phyloP scores from a whole-genome alignment of 169 alveolate genomes.

The Plasmodium vivax region DNA sequence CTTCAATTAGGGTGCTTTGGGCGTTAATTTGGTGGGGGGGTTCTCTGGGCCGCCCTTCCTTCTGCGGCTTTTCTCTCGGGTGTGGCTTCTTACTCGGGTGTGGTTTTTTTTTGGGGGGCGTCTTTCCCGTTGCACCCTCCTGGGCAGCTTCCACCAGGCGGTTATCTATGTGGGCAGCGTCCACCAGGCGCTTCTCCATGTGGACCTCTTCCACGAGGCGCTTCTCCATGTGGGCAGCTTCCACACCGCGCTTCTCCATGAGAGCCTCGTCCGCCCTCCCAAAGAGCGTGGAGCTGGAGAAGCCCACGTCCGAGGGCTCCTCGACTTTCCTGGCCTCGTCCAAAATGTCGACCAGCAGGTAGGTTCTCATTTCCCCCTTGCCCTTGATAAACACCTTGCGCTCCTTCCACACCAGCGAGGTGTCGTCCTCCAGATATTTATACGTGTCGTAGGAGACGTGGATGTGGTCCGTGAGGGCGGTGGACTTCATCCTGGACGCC shows the following conservation, averaged over 20 bases:
- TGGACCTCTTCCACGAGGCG: neutral
- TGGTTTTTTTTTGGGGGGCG: too few relatives aligned
- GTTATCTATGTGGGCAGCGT: neutral
- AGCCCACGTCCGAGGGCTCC: neutral
- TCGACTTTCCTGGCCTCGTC: conserved; percentile 8
- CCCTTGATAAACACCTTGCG: conserved; percentile 82
- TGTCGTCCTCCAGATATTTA: conserved; percentile 72
- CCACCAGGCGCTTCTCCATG: neutral
- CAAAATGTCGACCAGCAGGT: conserved; percentile 73
- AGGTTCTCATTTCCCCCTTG: conserved; percentile 85
- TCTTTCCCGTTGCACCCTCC: too few relatives aligned
- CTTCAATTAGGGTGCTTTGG: conserved; percentile 14
- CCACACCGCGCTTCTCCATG: neutral
- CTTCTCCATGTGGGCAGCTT: neutral
- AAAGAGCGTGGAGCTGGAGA: neutral
- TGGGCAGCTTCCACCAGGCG: neutral
- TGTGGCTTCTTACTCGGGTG: neutral
- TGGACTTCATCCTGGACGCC: conserved; percentile 93
- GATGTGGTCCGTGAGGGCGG: conserved; percentile 78
- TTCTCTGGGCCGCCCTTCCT: neutral
- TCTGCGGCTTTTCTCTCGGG: neutral
- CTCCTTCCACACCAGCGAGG: conserved; percentile 77
- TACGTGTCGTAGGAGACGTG: conserved; percentile 82
- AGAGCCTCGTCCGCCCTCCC: neutral
- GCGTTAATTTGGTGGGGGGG: neutral